Evolutionary conservation across 495 filamentous ascomycete species (phyloP), one percentile per base, ranked within the genome.

Genomic region (Cercophora scortea): DNA sequence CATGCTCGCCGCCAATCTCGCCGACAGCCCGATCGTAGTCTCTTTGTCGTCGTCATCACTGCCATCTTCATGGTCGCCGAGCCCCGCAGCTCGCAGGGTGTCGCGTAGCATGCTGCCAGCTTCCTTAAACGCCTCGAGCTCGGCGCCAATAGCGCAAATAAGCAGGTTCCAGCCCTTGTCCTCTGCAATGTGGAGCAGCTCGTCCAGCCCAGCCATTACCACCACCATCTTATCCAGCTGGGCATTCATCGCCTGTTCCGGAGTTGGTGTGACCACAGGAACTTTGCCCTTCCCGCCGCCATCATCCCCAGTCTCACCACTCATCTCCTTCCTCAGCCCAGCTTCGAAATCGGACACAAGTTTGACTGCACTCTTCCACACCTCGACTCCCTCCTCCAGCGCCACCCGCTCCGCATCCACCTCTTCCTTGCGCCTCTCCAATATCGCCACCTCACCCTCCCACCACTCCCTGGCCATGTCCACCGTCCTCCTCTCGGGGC

Each of bases 71-170:
- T 52, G 46, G 0, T 51, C 35, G 9, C 54, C 61, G 35, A 67
- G 66, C 1, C 63, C 62, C 1, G 61, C 57, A 11, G 47, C 48
- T 3, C 63, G 60, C 11, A 88, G 65, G 2, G 72, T 74, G 15
- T 70, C 74, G 34, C 77, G 68, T 46, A 97, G 70, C 55, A 95
- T 76, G 2, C 69, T 69, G 50, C 79, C 75, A 9, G 85, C 87
- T 60, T 90, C 83, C 47, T 68, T 74, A 49, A 96, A 81, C 8
- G 94, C 91, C 57, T 92, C 87, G 4, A 95, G 64, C 60, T 98
- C 93, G 1, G 93, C 89, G 4, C 90, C 86, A 53, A 96, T 84
- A 52, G 88, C 90, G 52, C 86, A 92, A 18, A 96, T 80, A 19
- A 98, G 74, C 25, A 97, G 68, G 40, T 88, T 96, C 93, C 93